Percentiles rank a stretch among this genome's conserved stretches.
Conservation (phyloP, 1,284 basidiomycete genomes). For the Caloboletus inedulis region DNA sequence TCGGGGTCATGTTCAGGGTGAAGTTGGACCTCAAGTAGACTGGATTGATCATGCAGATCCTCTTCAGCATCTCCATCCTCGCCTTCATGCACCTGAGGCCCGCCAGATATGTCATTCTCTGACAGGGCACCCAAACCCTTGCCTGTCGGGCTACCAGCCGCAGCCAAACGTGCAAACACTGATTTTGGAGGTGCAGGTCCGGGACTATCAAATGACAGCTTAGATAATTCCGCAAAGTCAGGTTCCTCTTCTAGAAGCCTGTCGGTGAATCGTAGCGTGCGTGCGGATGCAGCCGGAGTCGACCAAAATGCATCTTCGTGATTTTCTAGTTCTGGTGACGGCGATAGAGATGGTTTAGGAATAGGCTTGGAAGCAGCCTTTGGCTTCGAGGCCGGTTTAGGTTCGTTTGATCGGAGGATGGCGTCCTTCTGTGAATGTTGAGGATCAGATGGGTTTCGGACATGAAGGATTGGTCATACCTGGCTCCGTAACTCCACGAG, state of each 20-base stretch:
- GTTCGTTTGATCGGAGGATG: conserved; percentile 34
- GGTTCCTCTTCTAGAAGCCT: conserved; percentile 63
- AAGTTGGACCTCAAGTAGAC: conserved; percentile 10
- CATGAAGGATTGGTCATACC: conserved; percentile 30
- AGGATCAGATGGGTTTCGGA: neutral
- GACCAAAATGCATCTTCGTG: conserved; percentile 60
- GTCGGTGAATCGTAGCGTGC: conserved; percentile 58
- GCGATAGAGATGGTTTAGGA: conserved; percentile 10
- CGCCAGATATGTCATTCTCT: conserved; percentile 9
- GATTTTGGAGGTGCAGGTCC: conserved; percentile 33
- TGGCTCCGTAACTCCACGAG: conserved; percentile 52
- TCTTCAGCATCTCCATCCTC: conserved; percentile 3
- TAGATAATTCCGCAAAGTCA: conserved; percentile 51
- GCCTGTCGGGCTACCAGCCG: conserved; percentile 8
- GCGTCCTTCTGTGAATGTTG: conserved; percentile 42
- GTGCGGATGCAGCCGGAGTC: conserved; percentile 52
- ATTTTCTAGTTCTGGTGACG: conserved; percentile 29
- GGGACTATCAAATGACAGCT: conserved; percentile 51
- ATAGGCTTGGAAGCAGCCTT: conserved; percentile 12
- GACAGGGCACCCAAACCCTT: conserved; percentile 7
- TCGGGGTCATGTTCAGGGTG: conserved; percentile 7
- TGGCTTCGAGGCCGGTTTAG: conserved; percentile 12
- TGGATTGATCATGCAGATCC: conserved; percentile 12
- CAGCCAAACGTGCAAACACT: conserved; percentile 26
- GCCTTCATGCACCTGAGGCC: neutral